phyloP scores from a whole-genome alignment of 179 eudicot species.

The Beta lomatogona region DNA sequence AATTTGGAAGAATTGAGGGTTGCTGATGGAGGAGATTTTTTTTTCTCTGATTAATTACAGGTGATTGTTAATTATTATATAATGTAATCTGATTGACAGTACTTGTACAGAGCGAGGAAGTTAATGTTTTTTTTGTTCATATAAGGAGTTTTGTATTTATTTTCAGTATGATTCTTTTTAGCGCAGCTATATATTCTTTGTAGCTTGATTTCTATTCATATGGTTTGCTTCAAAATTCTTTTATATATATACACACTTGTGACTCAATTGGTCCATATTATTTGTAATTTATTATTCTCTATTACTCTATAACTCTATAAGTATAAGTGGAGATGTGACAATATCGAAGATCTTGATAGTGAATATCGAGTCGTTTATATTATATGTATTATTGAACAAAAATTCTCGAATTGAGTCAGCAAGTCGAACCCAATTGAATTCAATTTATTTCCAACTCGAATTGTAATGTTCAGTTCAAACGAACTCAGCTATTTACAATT shows the following conservation, averaged over 20 bases:
- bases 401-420: too few species aligned
- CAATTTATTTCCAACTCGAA: neutral
- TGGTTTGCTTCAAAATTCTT: neutral
- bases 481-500: too few species aligned
- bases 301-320: too few species aligned
- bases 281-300: too few species aligned
- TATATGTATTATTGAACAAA: too few species aligned
- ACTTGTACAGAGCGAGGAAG: constrained; percentile 24
- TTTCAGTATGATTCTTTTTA: constrained; percentile 27
- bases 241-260: neutral
- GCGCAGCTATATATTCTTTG: constrained; percentile 26
- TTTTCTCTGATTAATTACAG: neutral
- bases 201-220: constrained; percentile 1
- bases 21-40: constrained; percentile 18
- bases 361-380: too few species aligned
- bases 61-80: constrained; percentile 21
- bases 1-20: constrained; percentile 19
- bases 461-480: too few species aligned
- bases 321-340: too few species aligned
- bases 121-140: constrained; percentile 23
- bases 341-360: too few species aligned
- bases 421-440: too few species aligned
- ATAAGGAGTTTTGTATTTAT: constrained; percentile 32
- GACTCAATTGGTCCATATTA: neutral
- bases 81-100: constrained; percentile 15